Evolutionary conservation across 768 basidiomycete genomes (phyloP), one percentile per base, ranked within the genome.

Genomic region (Leccinum disarticulatum): DNA sequence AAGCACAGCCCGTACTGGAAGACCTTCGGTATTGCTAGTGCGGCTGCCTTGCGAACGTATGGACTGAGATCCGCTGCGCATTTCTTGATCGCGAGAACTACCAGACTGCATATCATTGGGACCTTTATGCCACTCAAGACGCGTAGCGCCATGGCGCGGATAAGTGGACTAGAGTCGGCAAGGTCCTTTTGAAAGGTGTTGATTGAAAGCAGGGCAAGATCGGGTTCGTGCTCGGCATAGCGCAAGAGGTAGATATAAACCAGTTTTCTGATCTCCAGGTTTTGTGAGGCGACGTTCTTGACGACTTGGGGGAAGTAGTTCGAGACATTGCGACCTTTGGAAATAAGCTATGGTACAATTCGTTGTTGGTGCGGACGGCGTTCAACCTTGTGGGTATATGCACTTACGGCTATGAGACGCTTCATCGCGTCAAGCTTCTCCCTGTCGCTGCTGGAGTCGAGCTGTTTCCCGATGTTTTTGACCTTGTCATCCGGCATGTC

Each of bases 171-270:
- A 33, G 87, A 79, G 68, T 98, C 97, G 4, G 88, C 86, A 31
- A 99, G 80, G 76, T 99, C 97, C 74, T 93, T 93, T 74, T 99
- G 97, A 71, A 98, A 98, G 1, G 96, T 96, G 76, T 99, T 99
- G 79, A 99, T 96, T 3, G 95, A 95, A 31, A 99, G 81, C 52
- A 99, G 77, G 1, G 96, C 91, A 52, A 98, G 87, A 73, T 98
- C 97, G 14, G 97, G 95, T 67, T 97, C 95, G 35, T 87, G 85
- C 46, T 91, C 87, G 53, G 97, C 94, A 74, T 97, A 95, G 60
- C 93, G 88, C 49, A 98, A 79, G 64, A 99, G 87, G 77, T 96
- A 99, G 64, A 98, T 96, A 74, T 98, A 98, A 41, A 98, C 94
- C 55, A 99, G 86, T 76, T 98, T 98, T 60, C 96, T 87, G 67